These are phyloP conservation scores for Talaromyces sp. DNA, from an alignment of 2,329 filamentous ascomycete species.

Conservation along the genomic window DNA sequence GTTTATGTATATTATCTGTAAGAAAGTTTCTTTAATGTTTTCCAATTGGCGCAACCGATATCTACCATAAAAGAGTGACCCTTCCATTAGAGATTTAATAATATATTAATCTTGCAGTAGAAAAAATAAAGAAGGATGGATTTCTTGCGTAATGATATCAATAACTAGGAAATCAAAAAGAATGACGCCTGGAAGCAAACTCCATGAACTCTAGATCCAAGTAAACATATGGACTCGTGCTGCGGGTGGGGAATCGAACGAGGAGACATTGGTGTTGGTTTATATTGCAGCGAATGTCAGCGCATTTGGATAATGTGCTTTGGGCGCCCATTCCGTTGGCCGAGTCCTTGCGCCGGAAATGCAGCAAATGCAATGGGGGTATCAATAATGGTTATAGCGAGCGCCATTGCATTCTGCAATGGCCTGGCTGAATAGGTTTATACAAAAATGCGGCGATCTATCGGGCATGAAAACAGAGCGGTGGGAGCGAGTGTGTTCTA, in stretches of 20 bases:
- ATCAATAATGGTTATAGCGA: constrained; percentile 2
- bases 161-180: not conserved
- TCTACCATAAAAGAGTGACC: not conserved
- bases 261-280: not conserved
- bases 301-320: not conserved
- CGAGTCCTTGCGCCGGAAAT: not conserved
- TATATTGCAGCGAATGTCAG: not conserved
- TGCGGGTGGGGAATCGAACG: not conserved
- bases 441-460: constrained; percentile 14
- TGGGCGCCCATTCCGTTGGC: constrained; percentile 1
- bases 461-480: constrained; percentile 40
- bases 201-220: not conserved
- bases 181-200: not conserved
- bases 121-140: not conserved
- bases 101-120: not conserved
- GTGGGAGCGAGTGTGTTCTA: constrained; percentile 29
- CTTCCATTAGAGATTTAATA: not conserved
- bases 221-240: not conserved
- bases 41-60: too few species aligned
- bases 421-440: not conserved
- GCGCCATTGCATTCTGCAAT: not conserved
- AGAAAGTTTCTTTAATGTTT: not conserved
- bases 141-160: not conserved
- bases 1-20: constrained; percentile 2
- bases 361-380: not conserved